A percentile compares a stretch with the other conserved stretches of the same genome.
Evolutionary conservation across 2,329 filamentous ascomycete species (phyloP).

Genomic region (Clarireedia hainanense): DNA sequence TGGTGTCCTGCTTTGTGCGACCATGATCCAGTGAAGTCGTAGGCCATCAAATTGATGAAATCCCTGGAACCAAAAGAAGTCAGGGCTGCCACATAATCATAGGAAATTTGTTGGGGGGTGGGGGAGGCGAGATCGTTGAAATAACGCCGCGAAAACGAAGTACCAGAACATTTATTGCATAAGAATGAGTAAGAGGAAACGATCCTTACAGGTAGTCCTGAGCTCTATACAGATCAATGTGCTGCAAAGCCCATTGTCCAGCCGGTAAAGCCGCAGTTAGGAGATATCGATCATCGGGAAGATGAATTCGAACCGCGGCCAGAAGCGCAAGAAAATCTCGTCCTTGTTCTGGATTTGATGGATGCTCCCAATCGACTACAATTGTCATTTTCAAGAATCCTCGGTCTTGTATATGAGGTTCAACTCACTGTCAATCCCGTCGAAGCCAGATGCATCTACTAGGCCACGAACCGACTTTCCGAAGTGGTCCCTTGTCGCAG

Average conservation of each 20-base stretch:
- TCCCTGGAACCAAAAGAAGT: constrained; percentile 34
- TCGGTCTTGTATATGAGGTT: not conserved
- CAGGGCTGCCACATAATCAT: not conserved
- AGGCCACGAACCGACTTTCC: constrained; percentile 57
- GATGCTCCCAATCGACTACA: constrained; percentile 75
- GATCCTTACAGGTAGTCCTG: constrained; percentile 46
- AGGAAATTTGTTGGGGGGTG: too few relatives aligned
- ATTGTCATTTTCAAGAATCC: not conserved
- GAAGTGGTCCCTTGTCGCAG: constrained; percentile 58
- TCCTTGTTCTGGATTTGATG: constrained; percentile 57
- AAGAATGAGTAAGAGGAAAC: not conserved
- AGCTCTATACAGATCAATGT: constrained; percentile 58
- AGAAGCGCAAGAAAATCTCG: constrained; percentile 64
- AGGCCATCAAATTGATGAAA: constrained; percentile 71
- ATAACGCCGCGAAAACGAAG: not conserved
- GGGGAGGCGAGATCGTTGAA: not conserved
- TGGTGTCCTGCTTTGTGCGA: constrained; percentile 62
- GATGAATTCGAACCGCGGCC: constrained; percentile 53
- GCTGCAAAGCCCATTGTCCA: constrained; percentile 54
- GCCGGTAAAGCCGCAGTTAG: constrained; percentile 68
- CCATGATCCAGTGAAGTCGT: constrained; percentile 73
- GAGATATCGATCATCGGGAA: constrained; percentile 62
- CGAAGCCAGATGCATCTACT: constrained; percentile 62
- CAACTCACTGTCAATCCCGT: constrained; percentile 66
- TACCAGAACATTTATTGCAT: not conserved